Conservation (phyloP, 148 eudicot genomes). For the Cornus suecica region DNA sequence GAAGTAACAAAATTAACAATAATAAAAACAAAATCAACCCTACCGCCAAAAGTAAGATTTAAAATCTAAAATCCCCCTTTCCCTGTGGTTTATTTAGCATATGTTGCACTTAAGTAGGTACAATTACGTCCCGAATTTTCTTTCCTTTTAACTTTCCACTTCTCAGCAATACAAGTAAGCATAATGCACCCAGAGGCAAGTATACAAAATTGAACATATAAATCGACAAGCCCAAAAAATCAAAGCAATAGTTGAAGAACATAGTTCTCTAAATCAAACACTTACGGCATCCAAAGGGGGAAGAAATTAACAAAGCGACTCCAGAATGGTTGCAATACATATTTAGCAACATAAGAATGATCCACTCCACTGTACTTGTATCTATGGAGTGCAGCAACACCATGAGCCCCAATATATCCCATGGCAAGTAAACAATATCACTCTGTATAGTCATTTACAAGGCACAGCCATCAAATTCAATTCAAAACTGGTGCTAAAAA, state of each 20-base stretch:
- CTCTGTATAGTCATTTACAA: neutral
- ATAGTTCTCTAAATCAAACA: neutral
- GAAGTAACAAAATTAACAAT: too few relatives aligned
- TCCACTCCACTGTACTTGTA: conserved; percentile 97
- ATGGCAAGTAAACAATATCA: conserved; percentile 19
- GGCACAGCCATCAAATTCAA: neutral
- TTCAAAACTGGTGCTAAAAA: neutral
- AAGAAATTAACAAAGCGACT: conserved; percentile 60
- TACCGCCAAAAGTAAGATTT: neutral
- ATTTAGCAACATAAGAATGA: conserved; percentile 78
- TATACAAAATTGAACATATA: too few relatives aligned
- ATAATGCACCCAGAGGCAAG: too few relatives aligned
- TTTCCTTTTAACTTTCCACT: neutral
- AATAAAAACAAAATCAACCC: neutral
- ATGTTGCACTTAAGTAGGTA: too few relatives aligned
- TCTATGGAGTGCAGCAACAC: conserved; percentile 69
- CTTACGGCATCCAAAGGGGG: conserved; percentile 99
- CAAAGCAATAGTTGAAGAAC: neutral
- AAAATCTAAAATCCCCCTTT: too few relatives aligned
- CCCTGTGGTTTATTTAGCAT: neutral
- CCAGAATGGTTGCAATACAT: conserved; percentile 91
- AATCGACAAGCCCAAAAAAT: too few relatives aligned
- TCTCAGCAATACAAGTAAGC: neutral
- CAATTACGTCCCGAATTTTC: neutral
- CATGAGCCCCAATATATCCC: conserved; percentile 96